Percentiles rank a stretch among this genome's conserved stretches.
These are phyloP conservation scores for Salpingoeca rosetta DNA, from an alignment of 78 protist genomes.

Conservation along the genomic window DNA sequence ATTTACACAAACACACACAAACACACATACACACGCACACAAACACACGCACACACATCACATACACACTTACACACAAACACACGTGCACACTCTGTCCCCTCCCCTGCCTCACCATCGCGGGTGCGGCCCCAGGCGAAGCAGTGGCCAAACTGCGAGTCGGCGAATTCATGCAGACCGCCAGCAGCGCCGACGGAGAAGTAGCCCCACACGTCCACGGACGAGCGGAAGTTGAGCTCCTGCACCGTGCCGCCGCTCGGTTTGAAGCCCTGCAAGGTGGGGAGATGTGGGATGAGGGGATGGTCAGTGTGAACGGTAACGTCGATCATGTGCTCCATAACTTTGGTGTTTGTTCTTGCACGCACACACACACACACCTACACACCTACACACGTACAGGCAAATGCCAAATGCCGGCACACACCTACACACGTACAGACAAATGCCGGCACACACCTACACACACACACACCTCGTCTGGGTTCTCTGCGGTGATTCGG, in stretches of 20 bases:
- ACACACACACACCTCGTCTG: too few species aligned
- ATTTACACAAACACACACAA: not conserved
- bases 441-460: too few species aligned
- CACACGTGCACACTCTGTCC: not conserved
- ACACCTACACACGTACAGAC: too few species aligned
- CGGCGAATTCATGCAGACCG: slow-evolving; percentile 74
- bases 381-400: too few species aligned
- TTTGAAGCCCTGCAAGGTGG: slow-evolving; percentile 59
- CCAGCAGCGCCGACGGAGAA: slow-evolving; percentile 67
- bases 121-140: slow-evolving; percentile 80
- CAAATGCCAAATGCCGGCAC: not conserved
- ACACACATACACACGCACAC: too few species aligned
- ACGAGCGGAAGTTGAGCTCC: slow-evolving; percentile 75
- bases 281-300: not conserved
- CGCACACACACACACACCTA: too few species aligned
- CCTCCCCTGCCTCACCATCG: slow-evolving; percentile 26
- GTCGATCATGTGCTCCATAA: too few species aligned
- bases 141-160: slow-evolving; percentile 90
- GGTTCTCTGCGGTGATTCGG: slow-evolving; percentile 96
- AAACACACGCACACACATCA: too few species aligned
- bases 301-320: too few species aligned
- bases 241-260: slow-evolving; percentile 77
- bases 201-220: slow-evolving; percentile 89
- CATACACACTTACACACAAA: not conserved
- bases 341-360: too few species aligned